A percentile compares a stretch with the other conserved stretches of the same genome.
Conservation (phyloP, 2,329 filamentous ascomycete genomes). For the Huntiella omanensis region DNA sequence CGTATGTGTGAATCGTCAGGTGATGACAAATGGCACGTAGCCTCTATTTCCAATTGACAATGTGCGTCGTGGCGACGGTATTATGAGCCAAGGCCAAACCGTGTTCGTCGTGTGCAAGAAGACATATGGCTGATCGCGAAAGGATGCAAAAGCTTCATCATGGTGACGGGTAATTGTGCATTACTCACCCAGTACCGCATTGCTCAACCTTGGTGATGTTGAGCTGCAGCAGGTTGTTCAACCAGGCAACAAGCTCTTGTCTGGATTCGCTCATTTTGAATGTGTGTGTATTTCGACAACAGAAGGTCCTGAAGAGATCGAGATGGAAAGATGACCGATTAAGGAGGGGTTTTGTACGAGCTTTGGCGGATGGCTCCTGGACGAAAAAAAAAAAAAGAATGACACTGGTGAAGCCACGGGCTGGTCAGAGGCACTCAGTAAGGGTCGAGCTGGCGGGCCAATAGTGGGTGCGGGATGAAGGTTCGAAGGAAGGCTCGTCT, state of each 20-base stretch:
- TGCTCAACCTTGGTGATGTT: slow-evolving; percentile 98
- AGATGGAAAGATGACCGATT: slow-evolving; percentile 4
- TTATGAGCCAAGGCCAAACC: too few species aligned
- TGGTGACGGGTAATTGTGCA: too few species aligned
- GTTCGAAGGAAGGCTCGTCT: background rate
- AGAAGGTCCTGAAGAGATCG: background rate
- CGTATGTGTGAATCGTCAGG: too few species aligned
- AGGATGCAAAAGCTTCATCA: too few species aligned
- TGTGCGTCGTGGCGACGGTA: too few species aligned
- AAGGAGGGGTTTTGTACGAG: slow-evolving; percentile 8
- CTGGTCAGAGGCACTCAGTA: slow-evolving; percentile 1
- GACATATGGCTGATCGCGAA: too few species aligned
- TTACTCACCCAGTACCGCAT: slow-evolving; percentile 80
- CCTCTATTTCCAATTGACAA: too few species aligned
- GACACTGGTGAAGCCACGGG: background rate
- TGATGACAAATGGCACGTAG: too few species aligned
- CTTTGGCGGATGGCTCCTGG: background rate
- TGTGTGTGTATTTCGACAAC: slow-evolving; percentile 7
- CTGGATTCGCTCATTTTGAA: slow-evolving; percentile 48
- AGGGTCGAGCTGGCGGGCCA: slow-evolving; percentile 7
- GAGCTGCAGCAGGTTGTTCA: slow-evolving; percentile 93
- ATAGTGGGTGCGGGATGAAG: slow-evolving; percentile 2
- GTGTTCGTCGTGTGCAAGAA: too few species aligned
- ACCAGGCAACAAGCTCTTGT: slow-evolving; percentile 90
- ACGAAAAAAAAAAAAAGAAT: slow-evolving; percentile 9